Base-by-base conservation (phyloP, 768 basidiomycete species). In the Termitomyces sp. region DNA sequence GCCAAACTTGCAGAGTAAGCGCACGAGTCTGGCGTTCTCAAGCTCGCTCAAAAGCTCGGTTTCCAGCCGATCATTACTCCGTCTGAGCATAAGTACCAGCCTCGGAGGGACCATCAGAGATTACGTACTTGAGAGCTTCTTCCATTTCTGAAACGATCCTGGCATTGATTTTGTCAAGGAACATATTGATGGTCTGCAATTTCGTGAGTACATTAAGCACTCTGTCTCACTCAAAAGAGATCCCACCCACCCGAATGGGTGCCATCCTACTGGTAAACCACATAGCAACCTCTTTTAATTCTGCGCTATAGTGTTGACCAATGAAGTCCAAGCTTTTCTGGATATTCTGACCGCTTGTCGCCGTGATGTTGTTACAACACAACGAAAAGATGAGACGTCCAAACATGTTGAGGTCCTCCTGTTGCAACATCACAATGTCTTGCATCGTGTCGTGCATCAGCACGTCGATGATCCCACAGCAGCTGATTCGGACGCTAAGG, bases 1-100 rank as follows among this genome's bases (percentile, higher is more conserved):
- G 0, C 94, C 94, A 64, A 99, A 88, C 74, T 98, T 99, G 70
- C 87, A 87, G 59, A 98, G 74, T 50, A 98, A 72, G 48, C 97
- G 80, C 31, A 98, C 97, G n/a, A n/a, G n/a, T n/a, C n/a, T n/a
- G n/a, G n/a, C n/a, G n/a, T n/a, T n/a, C n/a, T n/a, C n/a, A n/a
- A n/a, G n/a, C n/a, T n/a, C n/a, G n/a, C n/a, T n/a, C n/a, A n/a
- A n/a, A n/a, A n/a, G n/a, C n/a, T n/a, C n/a, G n/a, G n/a, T n/a
- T n/a, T n/a, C n/a, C n/a, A n/a, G n/a, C n/a, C n/a, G n/a, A n/a
- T n/a, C n/a, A 14, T 79, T 79, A 26, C 89, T 86, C 94, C 96
- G 64, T 52, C 7, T 44, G 48, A 59, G 18, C 27, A 20, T 44
- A 14, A 51, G 31, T 16, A 26, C 14, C 13, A 53, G 53, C 31